Evolutionary conservation across 164 flowering plant species (phyloP).

Genomic region (Piper longum): DNA sequence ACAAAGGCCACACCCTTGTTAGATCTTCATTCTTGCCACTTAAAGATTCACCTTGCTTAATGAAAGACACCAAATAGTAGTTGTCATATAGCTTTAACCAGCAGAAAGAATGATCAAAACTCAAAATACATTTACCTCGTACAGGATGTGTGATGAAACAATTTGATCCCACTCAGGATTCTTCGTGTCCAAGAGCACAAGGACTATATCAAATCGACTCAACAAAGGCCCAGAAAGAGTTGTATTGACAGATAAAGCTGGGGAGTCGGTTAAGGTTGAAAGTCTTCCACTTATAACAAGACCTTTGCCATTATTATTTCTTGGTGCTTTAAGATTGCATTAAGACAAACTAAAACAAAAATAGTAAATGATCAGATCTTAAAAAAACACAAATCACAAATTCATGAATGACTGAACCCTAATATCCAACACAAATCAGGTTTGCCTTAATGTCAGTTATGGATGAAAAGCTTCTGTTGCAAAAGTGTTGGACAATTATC

Average conservation of each 20-base stretch:
- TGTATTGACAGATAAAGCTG: conserved; percentile 92
- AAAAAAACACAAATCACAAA: too few relatives aligned
- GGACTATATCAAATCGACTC: conserved; percentile 96
- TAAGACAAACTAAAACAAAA: too few relatives aligned
- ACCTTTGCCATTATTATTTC: neutral
- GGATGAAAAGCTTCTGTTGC: too few relatives aligned
- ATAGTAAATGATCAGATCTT: too few relatives aligned
- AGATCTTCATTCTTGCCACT: conserved; percentile 26
- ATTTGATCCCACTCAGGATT: conserved; percentile 95
- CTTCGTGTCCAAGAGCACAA: conserved; percentile 89
- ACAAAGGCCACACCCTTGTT: conserved; percentile 48
- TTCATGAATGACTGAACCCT: too few relatives aligned
- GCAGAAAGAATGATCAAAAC: neutral
- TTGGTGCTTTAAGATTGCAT: too few relatives aligned
- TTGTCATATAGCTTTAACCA: neutral
- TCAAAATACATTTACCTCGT: conserved; percentile 34
- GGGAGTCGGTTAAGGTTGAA: conserved; percentile 22
- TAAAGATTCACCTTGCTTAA: conserved; percentile 30
- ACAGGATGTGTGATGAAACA: conserved; percentile 91
- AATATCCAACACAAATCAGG: too few relatives aligned
- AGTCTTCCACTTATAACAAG: too few relatives aligned
- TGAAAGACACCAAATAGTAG: conserved; percentile 1
- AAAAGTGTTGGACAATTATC: too few relatives aligned
- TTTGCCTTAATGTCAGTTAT: too few relatives aligned
- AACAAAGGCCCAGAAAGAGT: conserved; percentile 90